These are phyloP conservation scores for Rhamnella rubrinervis DNA, from an alignment of 331 rosid species.

Conservation along the genomic window DNA sequence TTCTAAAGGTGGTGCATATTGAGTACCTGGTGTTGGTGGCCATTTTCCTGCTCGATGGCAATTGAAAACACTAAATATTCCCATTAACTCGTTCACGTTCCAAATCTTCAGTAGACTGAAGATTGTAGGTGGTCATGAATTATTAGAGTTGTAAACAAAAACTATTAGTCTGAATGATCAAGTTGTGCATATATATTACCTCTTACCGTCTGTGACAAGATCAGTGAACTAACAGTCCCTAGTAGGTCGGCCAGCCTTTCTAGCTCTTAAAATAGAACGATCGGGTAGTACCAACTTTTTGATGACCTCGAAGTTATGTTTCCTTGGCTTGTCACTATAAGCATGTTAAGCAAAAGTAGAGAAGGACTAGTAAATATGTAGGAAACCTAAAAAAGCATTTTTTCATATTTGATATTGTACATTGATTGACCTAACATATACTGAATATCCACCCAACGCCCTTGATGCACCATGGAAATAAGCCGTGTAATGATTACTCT, in stretches of 20 bases:
- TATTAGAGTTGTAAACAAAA: too few relatives aligned
- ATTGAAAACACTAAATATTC: conserved; percentile 20
- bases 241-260: conserved; percentile 66
- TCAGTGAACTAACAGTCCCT: conserved; percentile 72
- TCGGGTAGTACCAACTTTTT: conserved; percentile 64
- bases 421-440: conserved; percentile 59
- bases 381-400: too few relatives aligned
- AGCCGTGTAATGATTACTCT: conserved; percentile 10
- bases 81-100: conserved; percentile 18
- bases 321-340: conserved; percentile 65
- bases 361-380: too few relatives aligned
- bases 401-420: too few relatives aligned
- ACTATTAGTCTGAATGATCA: too few relatives aligned
- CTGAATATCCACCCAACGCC: conserved; percentile 15
- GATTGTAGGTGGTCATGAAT: not conserved
- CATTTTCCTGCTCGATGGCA: conserved; percentile 26
- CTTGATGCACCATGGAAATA: conserved; percentile 6
- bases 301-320: conserved; percentile 67
- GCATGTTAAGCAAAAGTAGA: too few relatives aligned
- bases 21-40: conserved; percentile 6
- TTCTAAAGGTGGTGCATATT: not conserved
- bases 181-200: conserved; percentile 19
- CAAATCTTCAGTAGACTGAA: conserved; percentile 21
- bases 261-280: conserved; percentile 68
- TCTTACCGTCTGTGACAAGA: conserved; percentile 55